A percentile compares a stretch with the other conserved stretches of the same genome.
phyloP scores from a whole-genome alignment of 495 filamentous ascomycete genomes.

The Trichoderma orchidacearum region DNA sequence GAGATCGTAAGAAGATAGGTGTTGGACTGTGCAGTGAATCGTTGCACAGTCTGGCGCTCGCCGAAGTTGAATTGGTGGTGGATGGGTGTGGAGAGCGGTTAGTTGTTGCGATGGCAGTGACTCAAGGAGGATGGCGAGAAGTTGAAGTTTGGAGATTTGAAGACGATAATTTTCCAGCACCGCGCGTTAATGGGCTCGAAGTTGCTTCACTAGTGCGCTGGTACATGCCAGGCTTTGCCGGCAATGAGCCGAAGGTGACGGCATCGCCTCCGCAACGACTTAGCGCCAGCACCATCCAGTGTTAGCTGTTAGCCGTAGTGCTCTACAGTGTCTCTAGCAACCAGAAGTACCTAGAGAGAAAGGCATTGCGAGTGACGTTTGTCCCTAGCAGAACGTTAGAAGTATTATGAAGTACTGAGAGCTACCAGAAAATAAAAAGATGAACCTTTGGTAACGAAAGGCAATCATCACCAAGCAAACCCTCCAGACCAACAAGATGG shows the following conservation, averaged over 20 bases:
- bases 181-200: background rate
- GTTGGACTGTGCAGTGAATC: constrained; percentile 52
- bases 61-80: background rate
- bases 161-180: background rate
- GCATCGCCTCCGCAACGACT: background rate
- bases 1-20: constrained; percentile 12
- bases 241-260: background rate
- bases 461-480: too few relatives aligned
- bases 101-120: background rate
- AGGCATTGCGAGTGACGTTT: too few relatives aligned
- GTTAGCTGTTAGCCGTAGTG: too few relatives aligned
- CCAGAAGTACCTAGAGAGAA: too few relatives aligned
- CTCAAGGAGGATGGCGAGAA: background rate
- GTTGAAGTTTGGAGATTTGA: background rate
- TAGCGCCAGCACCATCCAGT: too few relatives aligned
- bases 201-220: background rate
- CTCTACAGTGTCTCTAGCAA: too few relatives aligned
- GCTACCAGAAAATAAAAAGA: too few relatives aligned
- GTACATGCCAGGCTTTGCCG: background rate
- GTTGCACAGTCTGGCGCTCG: constrained; percentile 19
- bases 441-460: too few relatives aligned
- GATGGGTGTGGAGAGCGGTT: background rate
- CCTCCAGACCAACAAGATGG: too few relatives aligned
- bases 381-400: too few relatives aligned
- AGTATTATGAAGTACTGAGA: too few relatives aligned